phyloP scores from a whole-genome alignment of 805 yeast genomes.

The Kodamaea fukazawae region DNA sequence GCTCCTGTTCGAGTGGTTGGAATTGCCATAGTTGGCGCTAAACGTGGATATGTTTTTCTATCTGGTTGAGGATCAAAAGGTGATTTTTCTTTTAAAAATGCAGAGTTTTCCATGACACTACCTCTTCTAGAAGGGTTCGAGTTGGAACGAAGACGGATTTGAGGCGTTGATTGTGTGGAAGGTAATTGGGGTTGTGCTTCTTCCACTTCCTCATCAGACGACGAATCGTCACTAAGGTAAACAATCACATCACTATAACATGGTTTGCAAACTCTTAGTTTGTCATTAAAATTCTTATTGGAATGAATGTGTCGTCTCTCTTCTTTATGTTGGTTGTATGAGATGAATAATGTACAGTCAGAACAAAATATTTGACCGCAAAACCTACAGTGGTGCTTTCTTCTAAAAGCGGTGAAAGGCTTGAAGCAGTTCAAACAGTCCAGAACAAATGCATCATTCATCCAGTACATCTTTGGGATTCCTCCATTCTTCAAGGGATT shows the following conservation, averaged over 20 bases:
- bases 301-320: constrained; percentile 22
- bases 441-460: constrained; percentile 89
- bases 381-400: constrained; percentile 92
- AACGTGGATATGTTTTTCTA: constrained; percentile 21
- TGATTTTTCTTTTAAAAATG: constrained; percentile 12
- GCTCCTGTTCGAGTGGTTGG: constrained; percentile 81
- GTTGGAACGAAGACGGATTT: constrained; percentile 23
- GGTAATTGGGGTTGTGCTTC: constrained; percentile 8
- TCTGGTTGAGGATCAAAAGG: constrained; percentile 1
- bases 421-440: constrained; percentile 84
- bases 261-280: constrained; percentile 71
- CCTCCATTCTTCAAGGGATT: constrained; percentile 49
- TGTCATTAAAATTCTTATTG: constrained; percentile 49
- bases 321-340: constrained; percentile 51
- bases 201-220: constrained; percentile 23
- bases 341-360: constrained; percentile 69
- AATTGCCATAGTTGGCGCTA: constrained; percentile 60
- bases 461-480: constrained; percentile 83
- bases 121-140: constrained; percentile 26
- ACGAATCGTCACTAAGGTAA: constrained; percentile 64
- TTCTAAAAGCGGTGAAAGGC: constrained; percentile 77
- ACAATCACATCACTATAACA: constrained; percentile 73
- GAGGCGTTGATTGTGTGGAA: constrained; percentile 22
- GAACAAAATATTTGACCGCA: constrained; percentile 96
- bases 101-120: constrained; percentile 13